Base-by-base conservation (phyloP, 2,329 filamentous ascomycete genomes). In the Aspergillus fructus region DNA sequence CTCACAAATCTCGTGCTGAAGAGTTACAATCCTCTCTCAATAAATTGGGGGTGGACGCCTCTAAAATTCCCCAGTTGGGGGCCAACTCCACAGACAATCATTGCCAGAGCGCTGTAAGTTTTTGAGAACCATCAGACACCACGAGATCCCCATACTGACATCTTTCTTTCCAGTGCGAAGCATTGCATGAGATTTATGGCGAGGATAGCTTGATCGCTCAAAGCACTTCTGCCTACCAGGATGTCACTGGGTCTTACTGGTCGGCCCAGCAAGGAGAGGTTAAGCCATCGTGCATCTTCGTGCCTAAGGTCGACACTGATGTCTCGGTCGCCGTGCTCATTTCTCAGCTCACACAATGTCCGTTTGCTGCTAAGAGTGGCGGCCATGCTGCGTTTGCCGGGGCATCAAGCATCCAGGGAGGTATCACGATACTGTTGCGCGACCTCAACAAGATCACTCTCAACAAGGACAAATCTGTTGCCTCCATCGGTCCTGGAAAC, bases 311-410 rank as follows among this genome's bases (percentile, higher is more conserved):
- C 9, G 62, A 68, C 21, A 53, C 59, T 5, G 66, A 76, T 7
- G 69, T 75, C 11, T 68, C 72, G n/a, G 57, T 64, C n/a, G 59
- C 64, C 6, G 57, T 76, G 4, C 57, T 73, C 17, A 51, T 75
- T n/a, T 65, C 68, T 6, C 66, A 65, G 4, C 49, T 69, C 2
- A 70, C 67, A 3, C 56, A 61, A 5, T 77, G 74, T 30, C 67
- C 69, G 0, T 86, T 86, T 61, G 83, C 83, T 6, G 70, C 84
- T 62, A 82, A 83, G 62, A 81, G 80, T 7, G 84, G 83, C 27
- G 84, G 84, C 1, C 83, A 86, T 68, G 82, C 81, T 56, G 79
- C 82, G 4, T 84, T 84, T 64, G 74, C 80, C 17, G 79, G 79
- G 59, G 80, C 79, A 40, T 77, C 83, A 2, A 85, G 78, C 61